These are phyloP conservation scores for Coemansia sp. DNA, from an alignment of 192 early-diverging fungal species.

Conservation along the genomic window DNA sequence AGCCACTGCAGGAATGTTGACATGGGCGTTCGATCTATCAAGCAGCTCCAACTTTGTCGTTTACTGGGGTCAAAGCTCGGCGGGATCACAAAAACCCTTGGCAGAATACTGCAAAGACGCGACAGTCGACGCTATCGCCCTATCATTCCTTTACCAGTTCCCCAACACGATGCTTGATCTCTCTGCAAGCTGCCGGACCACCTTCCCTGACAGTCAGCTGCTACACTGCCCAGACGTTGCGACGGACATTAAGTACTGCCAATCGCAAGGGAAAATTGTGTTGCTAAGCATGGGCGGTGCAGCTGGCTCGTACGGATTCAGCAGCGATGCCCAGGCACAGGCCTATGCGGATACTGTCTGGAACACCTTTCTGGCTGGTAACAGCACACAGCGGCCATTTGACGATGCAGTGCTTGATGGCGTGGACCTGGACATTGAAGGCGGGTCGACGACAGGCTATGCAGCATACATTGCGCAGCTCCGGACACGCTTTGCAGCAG, in stretches of 20 bases:
- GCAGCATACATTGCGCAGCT: conserved; percentile 55
- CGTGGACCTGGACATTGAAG: conserved; percentile 65
- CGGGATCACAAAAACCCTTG: conserved; percentile 49
- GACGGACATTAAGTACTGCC: conserved; percentile 66
- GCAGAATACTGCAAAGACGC: conserved; percentile 63
- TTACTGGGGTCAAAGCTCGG: conserved; percentile 54
- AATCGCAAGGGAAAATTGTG: conserved; percentile 62
- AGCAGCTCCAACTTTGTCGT: conserved; percentile 50
- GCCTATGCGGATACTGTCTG: conserved; percentile 62
- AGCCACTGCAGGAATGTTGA: background rate
- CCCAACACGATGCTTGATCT: conserved; percentile 60
- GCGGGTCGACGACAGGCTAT: conserved; percentile 54
- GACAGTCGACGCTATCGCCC: conserved; percentile 59
- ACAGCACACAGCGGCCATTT: conserved; percentile 58
- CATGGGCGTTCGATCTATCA: conserved; percentile 25
- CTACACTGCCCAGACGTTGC: conserved; percentile 61
- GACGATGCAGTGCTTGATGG: conserved; percentile 63
- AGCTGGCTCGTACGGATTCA: conserved; percentile 61
- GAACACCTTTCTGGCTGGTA: conserved; percentile 66
- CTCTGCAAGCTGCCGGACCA: conserved; percentile 55
- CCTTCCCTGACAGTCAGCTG: conserved; percentile 58
- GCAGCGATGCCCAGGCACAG: conserved; percentile 39
- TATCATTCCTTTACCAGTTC: conserved; percentile 64
- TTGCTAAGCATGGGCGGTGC: conserved; percentile 69
- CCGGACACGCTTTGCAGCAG: conserved; percentile 47